phyloP scores from a whole-genome alignment of 2,329 filamentous ascomycete species.

The Aspergillus costaricaensis region DNA sequence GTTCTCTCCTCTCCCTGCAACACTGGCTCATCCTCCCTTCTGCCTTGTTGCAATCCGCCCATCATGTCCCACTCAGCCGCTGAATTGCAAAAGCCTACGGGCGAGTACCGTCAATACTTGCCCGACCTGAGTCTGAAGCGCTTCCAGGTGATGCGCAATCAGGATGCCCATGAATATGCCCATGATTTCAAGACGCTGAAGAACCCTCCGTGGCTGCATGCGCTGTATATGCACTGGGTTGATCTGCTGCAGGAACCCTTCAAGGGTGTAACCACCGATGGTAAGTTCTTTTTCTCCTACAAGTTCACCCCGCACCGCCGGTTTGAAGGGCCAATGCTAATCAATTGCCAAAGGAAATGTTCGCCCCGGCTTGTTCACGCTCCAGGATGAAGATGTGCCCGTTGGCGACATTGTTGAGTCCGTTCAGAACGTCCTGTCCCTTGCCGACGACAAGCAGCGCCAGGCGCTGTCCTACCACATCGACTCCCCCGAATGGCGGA shows the following conservation, averaged over 20 bases:
- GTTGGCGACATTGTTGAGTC: constrained; percentile 59
- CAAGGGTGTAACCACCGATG: constrained; percentile 69
- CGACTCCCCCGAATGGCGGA: constrained; percentile 71
- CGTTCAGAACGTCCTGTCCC: constrained; percentile 49
- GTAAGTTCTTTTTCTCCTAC: constrained; percentile 39
- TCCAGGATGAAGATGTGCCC: constrained; percentile 66
- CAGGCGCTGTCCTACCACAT: constrained; percentile 60
- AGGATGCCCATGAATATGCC: constrained; percentile 65
- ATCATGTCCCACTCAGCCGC: constrained; percentile 5
- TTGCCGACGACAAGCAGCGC: constrained; percentile 54
- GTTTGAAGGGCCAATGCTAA: background rate
- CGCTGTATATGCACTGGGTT: constrained; percentile 61
- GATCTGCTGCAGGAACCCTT: constrained; percentile 64
- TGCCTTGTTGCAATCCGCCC: background rate
- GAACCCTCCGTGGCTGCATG: constrained; percentile 68
- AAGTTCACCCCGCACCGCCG: background rate
- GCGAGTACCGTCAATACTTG: constrained; percentile 58
- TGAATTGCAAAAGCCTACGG: constrained; percentile 7
- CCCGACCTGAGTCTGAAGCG: constrained; percentile 63
- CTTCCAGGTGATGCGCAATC: constrained; percentile 64
- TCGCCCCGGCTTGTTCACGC: constrained; percentile 55
- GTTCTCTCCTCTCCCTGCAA: background rate
- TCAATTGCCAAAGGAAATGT: constrained; percentile 48
- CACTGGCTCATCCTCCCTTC: background rate
- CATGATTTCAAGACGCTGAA: constrained; percentile 60